Evolutionary conservation across 2,329 filamentous ascomycete genomes (phyloP).

Genomic region (Fusarium continuum): DNA sequence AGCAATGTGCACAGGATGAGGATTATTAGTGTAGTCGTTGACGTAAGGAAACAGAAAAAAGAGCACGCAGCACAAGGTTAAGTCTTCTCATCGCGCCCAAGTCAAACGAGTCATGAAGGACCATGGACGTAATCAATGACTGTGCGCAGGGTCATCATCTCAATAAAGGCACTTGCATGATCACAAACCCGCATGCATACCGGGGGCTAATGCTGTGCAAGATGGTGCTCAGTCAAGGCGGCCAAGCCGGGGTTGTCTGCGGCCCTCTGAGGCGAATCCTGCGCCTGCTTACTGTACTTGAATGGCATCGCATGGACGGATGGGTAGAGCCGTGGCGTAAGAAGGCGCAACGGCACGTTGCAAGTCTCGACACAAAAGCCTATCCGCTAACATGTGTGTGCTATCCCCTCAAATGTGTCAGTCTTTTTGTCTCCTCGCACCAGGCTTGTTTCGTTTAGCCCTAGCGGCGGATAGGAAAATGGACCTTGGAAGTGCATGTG

Average conservation of each 20-base stretch:
- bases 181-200: conserved; percentile 38
- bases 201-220: conserved; percentile 35
- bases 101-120: conserved; percentile 29
- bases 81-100: background rate
- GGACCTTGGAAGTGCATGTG: conserved; percentile 13
- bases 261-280: conserved; percentile 41
- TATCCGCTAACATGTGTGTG: background rate
- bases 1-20: background rate
- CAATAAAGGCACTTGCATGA: conserved; percentile 42
- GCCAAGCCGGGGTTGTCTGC: conserved; percentile 36
- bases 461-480: conserved; percentile 27
- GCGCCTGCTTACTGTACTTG: no score
- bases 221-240: conserved; percentile 37
- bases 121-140: conserved; percentile 14
- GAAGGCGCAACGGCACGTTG: conserved; percentile 6
- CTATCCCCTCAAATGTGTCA: background rate
- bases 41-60: background rate
- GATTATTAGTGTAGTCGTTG: background rate
- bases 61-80: background rate
- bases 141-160: conserved; percentile 27
- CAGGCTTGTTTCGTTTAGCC: conserved; percentile 9
- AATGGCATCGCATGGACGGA: conserved; percentile 14
- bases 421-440: conserved; percentile 1
- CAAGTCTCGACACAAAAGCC: conserved; percentile 2
- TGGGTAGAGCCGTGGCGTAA: background rate